Percentiles rank a stretch among this genome's conserved stretches.
Conservation (phyloP, 176 grass and related monocot genomes). For the Calamus simplicifolius region DNA sequence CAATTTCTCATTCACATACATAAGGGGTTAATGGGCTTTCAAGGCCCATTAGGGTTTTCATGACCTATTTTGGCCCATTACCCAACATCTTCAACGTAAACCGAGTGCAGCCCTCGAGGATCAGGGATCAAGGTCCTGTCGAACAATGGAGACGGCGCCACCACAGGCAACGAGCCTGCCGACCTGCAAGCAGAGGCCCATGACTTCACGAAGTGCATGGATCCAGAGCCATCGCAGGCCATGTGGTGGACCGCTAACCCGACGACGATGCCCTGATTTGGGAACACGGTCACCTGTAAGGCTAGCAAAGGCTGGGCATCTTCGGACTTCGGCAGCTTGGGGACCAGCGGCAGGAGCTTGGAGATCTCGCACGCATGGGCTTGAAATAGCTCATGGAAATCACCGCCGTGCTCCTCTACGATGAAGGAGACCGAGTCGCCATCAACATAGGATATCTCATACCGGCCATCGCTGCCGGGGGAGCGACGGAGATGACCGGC, state of each 20-base stretch:
- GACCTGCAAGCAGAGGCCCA: conserved; percentile 15
- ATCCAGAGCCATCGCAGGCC: conserved; percentile 18
- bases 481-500: conserved; percentile 10
- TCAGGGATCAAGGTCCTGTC: conserved; percentile 18
- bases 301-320: conserved; percentile 7
- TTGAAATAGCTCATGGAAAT: conserved; percentile 1
- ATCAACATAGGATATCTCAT: conserved; percentile 21
- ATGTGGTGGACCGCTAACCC: conserved; percentile 13
- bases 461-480: conserved; percentile 1
- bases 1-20: no score
- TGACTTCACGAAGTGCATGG: conserved; percentile 13
- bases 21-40: no score
- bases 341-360: neutral
- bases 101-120: neutral
- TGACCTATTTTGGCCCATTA: no score
- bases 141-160: neutral
- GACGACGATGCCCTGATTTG: conserved; percentile 13
- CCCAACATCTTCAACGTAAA: no score
- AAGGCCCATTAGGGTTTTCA: no score
- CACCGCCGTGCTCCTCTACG: conserved; percentile 8
- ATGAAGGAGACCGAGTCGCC: conserved; percentile 24
- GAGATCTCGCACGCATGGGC: conserved; percentile 3
- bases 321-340: conserved; percentile 3
- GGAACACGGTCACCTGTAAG: conserved; percentile 17
- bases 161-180: neutral